Conservation (phyloP, 2,329 filamentous ascomycete species). For the Biscogniauxia marginata region DNA sequence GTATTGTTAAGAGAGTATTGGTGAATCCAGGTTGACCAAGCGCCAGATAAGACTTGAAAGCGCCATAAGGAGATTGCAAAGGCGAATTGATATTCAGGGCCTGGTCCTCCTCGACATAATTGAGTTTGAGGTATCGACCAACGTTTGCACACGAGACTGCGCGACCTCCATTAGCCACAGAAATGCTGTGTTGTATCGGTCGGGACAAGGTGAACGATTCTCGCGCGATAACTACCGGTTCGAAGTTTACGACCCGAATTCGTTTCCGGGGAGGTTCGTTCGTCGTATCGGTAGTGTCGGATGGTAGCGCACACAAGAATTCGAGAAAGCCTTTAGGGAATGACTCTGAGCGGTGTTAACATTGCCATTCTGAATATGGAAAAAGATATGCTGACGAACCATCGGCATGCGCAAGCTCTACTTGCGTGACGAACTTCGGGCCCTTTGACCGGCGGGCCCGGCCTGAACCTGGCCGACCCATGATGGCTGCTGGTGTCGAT, state of each 20-base stretch:
- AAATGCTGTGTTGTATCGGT: slow-evolving; percentile 2
- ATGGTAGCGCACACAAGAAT: slow-evolving; percentile 12
- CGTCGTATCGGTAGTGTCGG: not conserved
- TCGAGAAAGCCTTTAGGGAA: slow-evolving; percentile 15
- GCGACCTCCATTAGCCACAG: not conserved
- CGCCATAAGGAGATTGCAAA: slow-evolving; percentile 3
- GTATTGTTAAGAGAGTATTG: slow-evolving; percentile 5
- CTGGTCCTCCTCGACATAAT: slow-evolving; percentile 1
- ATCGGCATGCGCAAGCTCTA: not conserved
- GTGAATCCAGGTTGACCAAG: slow-evolving; percentile 9
- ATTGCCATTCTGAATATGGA: not conserved
- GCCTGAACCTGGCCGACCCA: not conserved
- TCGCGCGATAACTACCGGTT: slow-evolving; percentile 21
- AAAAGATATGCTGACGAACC: not conserved
- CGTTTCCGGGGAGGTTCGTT: slow-evolving; percentile 23
- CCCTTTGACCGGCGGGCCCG: too few relatives aligned
- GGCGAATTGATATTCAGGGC: slow-evolving; percentile 14
- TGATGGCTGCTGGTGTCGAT: not conserved
- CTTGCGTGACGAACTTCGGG: not conserved
- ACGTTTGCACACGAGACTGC: slow-evolving; percentile 12
- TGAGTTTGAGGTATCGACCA: slow-evolving; percentile 15
- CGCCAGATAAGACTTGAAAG: slow-evolving; percentile 13
- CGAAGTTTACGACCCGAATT: slow-evolving; percentile 13
- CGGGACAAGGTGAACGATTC: slow-evolving; percentile 19
- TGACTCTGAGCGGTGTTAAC: slow-evolving; percentile 12